Evolutionary conservation across 306 rosid species (phyloP).

Genomic region (Quercus ilex): DNA sequence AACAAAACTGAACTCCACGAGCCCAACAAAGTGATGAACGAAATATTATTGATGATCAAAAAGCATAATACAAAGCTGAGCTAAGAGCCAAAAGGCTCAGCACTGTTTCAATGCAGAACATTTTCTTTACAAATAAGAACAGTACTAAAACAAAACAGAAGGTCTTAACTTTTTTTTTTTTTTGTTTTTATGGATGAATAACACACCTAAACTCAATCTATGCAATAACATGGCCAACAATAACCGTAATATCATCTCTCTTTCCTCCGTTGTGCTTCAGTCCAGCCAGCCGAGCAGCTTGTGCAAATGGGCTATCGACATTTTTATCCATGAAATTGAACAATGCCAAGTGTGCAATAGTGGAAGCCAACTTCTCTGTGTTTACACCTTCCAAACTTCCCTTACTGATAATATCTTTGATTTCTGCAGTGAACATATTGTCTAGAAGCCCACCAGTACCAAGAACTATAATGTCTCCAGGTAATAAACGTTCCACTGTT

Average conservation of each 20-base stretch:
- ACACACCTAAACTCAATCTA: background rate
- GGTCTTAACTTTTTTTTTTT: too few relatives aligned
- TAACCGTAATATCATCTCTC: background rate
- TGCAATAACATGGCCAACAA: background rate
- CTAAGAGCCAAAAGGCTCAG: too few relatives aligned
- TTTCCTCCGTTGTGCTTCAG: background rate
- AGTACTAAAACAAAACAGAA: too few relatives aligned
- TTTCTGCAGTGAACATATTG: background rate
- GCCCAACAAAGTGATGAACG: too few relatives aligned
- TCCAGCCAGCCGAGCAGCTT: background rate
- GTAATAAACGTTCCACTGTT: background rate
- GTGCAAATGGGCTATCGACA: background rate
- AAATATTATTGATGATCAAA: too few relatives aligned
- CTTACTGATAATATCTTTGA: background rate
- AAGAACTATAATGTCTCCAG: background rate
- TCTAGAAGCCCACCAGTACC: background rate
- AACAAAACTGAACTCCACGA: too few relatives aligned
- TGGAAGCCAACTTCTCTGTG: background rate
- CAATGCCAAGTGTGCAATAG: background rate
- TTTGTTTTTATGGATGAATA: background rate
- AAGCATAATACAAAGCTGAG: too few relatives aligned
- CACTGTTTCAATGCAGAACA: too few relatives aligned
- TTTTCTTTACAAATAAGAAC: too few relatives aligned
- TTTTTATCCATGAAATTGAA: background rate
- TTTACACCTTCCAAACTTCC: background rate